A percentile compares a stretch with the other conserved stretches of the same genome.
These are phyloP conservation scores for Talaromyces atroroseus DNA, from an alignment of 2,329 filamentous ascomycete species.

Conservation along the genomic window DNA sequence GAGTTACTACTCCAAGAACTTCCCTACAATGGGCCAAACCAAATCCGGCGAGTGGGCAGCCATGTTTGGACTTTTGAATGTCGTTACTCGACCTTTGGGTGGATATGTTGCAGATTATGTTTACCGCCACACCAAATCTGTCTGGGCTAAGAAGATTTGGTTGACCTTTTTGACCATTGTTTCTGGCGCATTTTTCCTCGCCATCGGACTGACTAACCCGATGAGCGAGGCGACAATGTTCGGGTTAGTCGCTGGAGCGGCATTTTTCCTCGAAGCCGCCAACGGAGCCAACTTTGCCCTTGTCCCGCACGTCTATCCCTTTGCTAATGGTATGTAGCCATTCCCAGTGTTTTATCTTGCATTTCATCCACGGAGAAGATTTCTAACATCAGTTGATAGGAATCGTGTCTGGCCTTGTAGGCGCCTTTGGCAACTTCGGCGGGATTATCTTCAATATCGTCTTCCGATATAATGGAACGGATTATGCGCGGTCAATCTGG, in stretches of 20 bases:
- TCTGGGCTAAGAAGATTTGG: constrained; percentile 62
- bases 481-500: constrained; percentile 70
- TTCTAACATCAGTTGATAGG: constrained; percentile 23
- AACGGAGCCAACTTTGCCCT: constrained; percentile 85
- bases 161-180: constrained; percentile 53
- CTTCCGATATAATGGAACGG: constrained; percentile 66
- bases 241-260: constrained; percentile 69
- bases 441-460: constrained; percentile 79
- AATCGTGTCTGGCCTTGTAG: constrained; percentile 69
- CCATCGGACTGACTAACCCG: constrained; percentile 61
- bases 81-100: constrained; percentile 44
- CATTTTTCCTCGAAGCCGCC: constrained; percentile 75
- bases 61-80: constrained; percentile 51
- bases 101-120: constrained; percentile 52
- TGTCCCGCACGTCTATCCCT: constrained; percentile 79
- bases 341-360: background rate
- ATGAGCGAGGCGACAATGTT: constrained; percentile 62
- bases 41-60: constrained; percentile 51
- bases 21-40: constrained; percentile 51
- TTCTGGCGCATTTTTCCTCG: constrained; percentile 55
- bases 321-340: constrained; percentile 65
- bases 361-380: background rate
- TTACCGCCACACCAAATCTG: constrained; percentile 45
- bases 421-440: constrained; percentile 76
- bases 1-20: constrained; percentile 54